Evolutionary conservation across 495 filamentous ascomycete species (phyloP).

Genomic region (Talaromyces thailandensis): DNA sequence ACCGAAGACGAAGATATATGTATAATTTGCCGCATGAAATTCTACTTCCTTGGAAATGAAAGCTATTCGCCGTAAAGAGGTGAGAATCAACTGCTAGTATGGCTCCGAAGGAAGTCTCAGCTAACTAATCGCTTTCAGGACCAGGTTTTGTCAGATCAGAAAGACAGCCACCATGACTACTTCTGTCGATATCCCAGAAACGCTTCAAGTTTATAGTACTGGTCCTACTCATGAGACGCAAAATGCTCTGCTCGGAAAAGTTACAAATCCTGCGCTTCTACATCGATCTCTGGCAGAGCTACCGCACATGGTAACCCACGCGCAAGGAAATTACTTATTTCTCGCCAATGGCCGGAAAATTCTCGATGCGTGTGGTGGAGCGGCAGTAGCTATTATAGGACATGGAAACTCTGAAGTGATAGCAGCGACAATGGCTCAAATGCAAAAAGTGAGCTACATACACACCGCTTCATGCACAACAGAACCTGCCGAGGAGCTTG

Average conservation of each 20-base stretch:
- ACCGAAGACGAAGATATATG: background rate
- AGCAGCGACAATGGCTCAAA: conserved; percentile 22
- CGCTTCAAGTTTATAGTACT: background rate
- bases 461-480: conserved; percentile 32
- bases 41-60: background rate
- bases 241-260: background rate
- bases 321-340: conserved; percentile 14
- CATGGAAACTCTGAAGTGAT: conserved; percentile 32
- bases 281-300: conserved; percentile 15
- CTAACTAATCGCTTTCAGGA: background rate
- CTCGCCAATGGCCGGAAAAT: conserved; percentile 42
- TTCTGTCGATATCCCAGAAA: background rate
- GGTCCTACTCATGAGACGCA: background rate
- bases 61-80: background rate
- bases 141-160: background rate
- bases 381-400: conserved; percentile 30
- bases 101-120: background rate
- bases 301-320: conserved; percentile 15
- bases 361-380: conserved; percentile 40
- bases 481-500: conserved; percentile 21
- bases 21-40: background rate
- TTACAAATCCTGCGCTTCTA: conserved; percentile 9
- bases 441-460: conserved; percentile 27
- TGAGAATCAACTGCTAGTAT: background rate
- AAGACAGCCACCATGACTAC: background rate